A percentile compares a stretch with the other conserved stretches of the same genome.
Conservation (phyloP, 1,284 basidiomycete species). For the Pseudozyma tsukubaensis region DNA sequence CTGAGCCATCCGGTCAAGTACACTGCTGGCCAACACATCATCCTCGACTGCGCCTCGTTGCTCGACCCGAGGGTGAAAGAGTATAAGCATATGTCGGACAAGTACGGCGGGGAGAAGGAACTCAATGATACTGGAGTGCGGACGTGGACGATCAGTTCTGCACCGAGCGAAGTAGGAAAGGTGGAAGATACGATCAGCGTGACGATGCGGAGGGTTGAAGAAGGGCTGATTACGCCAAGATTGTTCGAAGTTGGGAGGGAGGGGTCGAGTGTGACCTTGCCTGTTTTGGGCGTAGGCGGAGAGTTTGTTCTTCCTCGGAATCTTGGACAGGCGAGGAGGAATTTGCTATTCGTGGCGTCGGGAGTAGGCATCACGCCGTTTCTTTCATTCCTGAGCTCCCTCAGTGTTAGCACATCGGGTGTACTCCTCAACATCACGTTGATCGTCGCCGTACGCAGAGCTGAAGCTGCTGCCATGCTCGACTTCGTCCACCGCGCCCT, state of each 20-base stretch:
- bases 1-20: slow-evolving; percentile 21
- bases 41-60: slow-evolving; percentile 35
- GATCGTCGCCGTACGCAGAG: slow-evolving; percentile 22
- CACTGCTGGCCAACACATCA: slow-evolving; percentile 42
- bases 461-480: slow-evolving; percentile 23
- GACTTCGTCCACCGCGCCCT: slow-evolving; percentile 8
- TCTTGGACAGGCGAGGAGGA: neutral
- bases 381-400: slow-evolving; percentile 18
- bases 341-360: slow-evolving; percentile 24
- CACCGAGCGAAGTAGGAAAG: neutral
- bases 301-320: slow-evolving; percentile 16
- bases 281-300: slow-evolving; percentile 33
- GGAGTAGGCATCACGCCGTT: slow-evolving; percentile 39
- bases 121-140: slow-evolving; percentile 42
- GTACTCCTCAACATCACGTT: slow-evolving; percentile 9
- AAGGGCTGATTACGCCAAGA: slow-evolving; percentile 29
- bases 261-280: slow-evolving; percentile 8
- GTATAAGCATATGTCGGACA: slow-evolving; percentile 49
- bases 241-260: slow-evolving; percentile 16
- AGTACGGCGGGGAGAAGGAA: slow-evolving; percentile 40
- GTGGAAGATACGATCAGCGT: slow-evolving; percentile 10
- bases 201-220: slow-evolving; percentile 31
- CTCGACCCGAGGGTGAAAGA: slow-evolving; percentile 25
- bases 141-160: slow-evolving; percentile 45
- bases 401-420: neutral